Evolutionary conservation across 352 stramenopile species (phyloP).

Genomic region (Phytophthora aleatoria): DNA sequence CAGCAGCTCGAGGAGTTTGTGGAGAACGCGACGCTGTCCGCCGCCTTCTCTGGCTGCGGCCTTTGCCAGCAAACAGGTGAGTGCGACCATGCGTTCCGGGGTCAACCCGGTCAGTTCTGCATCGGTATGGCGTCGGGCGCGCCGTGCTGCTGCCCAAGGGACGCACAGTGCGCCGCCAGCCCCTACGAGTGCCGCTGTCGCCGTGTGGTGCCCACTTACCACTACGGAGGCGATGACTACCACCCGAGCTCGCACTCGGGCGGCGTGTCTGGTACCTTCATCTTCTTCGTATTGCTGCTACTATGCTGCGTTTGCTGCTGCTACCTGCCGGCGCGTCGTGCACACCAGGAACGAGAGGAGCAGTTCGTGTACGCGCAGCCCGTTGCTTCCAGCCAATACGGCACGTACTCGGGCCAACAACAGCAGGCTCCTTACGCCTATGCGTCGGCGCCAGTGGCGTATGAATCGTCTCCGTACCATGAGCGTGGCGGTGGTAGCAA

Average conservation of each 20-base stretch:
- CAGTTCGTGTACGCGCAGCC: constrained; percentile 44
- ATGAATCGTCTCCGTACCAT: constrained; percentile 31
- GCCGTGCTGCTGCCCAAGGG: constrained; percentile 65
- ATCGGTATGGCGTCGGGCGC: constrained; percentile 52
- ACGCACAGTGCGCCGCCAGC: constrained; percentile 62
- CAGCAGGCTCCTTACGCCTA: constrained; percentile 52
- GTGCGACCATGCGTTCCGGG: constrained; percentile 69
- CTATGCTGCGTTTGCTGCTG: constrained; percentile 65
- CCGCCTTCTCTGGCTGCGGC: constrained; percentile 57
- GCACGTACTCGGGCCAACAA: constrained; percentile 41
- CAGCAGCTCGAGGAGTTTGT: constrained; percentile 34
- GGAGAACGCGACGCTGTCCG: constrained; percentile 48
- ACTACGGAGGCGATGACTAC: constrained; percentile 29
- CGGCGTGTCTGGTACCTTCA: constrained; percentile 34
- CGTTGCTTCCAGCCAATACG: constrained; percentile 46
- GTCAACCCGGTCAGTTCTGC: constrained; percentile 66
- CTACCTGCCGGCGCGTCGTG: constrained; percentile 38
- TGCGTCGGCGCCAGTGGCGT: constrained; percentile 43
- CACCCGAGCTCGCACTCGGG: constrained; percentile 40
- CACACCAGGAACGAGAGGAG: constrained; percentile 34
- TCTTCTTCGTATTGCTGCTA: constrained; percentile 52
- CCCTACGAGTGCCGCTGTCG: constrained; percentile 69
- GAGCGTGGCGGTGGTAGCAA: constrained; percentile 21
- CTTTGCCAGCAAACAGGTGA: constrained; percentile 64
- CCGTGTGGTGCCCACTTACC: constrained; percentile 20